Conservation (phyloP, 2,329 filamentous ascomycete genomes). For the Daldinia sp. region DNA sequence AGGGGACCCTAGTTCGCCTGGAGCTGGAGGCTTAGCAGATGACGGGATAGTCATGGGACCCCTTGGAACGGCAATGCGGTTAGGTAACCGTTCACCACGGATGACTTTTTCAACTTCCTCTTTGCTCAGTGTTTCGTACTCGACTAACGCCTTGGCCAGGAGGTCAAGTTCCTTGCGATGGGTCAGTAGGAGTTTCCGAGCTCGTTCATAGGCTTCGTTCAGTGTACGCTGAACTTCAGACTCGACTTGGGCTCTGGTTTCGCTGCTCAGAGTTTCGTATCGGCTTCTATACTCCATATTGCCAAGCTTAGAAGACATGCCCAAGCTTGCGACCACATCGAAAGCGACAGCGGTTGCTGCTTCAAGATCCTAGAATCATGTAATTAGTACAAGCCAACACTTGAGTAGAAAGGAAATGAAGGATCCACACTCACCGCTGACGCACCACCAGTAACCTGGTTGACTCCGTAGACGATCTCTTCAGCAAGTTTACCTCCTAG, state of each 20-base stretch:
- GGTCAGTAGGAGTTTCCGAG: conserved; percentile 75
- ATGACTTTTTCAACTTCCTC: conserved; percentile 93
- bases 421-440: conserved; percentile 70
- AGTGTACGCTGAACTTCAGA: conserved; percentile 86
- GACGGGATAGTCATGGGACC: conserved; percentile 76
- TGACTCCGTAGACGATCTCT: conserved; percentile 90
- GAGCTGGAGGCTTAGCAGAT: conserved; percentile 44
- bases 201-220: conserved; percentile 83
- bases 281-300: conserved; percentile 89
- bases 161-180: conserved; percentile 88
- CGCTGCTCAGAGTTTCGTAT: conserved; percentile 83
- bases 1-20: conserved; percentile 42
- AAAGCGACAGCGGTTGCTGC: conserved; percentile 85
- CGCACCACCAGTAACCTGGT: conserved; percentile 91
- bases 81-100: conserved; percentile 82
- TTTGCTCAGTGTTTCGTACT: conserved; percentile 93
- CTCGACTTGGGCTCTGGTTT: conserved; percentile 90
- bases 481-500: conserved; percentile 92
- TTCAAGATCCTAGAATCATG: conserved; percentile 76
- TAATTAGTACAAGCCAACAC: conserved; percentile 45
- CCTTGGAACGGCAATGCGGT: conserved; percentile 71
- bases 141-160: conserved; percentile 87
- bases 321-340: conserved; percentile 86
- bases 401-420: background rate
- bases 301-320: conserved; percentile 89